Conservation (phyloP, 2,329 filamentous ascomycete genomes). For the Chrysoporthe cubensis region DNA sequence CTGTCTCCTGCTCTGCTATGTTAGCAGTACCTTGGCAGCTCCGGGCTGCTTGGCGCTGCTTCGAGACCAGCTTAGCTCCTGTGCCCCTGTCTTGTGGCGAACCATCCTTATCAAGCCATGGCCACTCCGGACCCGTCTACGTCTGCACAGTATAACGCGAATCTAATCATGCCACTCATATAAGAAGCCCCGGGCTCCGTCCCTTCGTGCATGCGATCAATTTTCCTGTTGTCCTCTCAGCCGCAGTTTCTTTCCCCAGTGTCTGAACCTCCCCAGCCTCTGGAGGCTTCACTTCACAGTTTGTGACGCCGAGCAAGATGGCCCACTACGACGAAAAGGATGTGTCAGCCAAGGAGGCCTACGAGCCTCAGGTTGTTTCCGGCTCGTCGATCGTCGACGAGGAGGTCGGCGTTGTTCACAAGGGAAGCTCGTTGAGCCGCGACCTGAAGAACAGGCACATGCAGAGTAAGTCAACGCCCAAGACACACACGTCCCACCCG, state of each 20-base stretch:
- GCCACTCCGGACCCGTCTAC: conserved; percentile 4
- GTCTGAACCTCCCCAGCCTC: neutral
- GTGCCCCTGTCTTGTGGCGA: conserved; percentile 18
- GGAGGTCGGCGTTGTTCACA: conserved; percentile 42
- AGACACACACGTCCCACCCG: no score
- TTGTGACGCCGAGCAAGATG: conserved; percentile 30
- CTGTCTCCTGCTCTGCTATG: conserved; percentile 7
- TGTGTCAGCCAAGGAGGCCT: conserved; percentile 30
- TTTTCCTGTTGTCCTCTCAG: neutral
- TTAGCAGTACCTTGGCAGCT: neutral
- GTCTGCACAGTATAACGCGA: neutral
- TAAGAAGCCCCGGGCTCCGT: neutral
- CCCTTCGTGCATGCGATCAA: neutral
- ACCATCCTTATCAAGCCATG: conserved; percentile 16
- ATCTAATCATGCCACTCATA: conserved; percentile 4
- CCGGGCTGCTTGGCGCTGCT: conserved; percentile 6
- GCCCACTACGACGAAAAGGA: conserved; percentile 36
- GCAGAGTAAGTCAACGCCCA: conserved; percentile 37
- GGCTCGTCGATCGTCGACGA: conserved; percentile 36
- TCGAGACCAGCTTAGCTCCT: conserved; percentile 21
- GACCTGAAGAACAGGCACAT: conserved; percentile 46
- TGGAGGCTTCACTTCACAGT: neutral
- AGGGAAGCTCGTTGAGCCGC: conserved; percentile 40
- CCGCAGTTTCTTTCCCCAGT: neutral
- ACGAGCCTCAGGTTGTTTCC: conserved; percentile 29